Base-by-base conservation (phyloP, 768 basidiomycete species). In the Amanita phalloides region DNA sequence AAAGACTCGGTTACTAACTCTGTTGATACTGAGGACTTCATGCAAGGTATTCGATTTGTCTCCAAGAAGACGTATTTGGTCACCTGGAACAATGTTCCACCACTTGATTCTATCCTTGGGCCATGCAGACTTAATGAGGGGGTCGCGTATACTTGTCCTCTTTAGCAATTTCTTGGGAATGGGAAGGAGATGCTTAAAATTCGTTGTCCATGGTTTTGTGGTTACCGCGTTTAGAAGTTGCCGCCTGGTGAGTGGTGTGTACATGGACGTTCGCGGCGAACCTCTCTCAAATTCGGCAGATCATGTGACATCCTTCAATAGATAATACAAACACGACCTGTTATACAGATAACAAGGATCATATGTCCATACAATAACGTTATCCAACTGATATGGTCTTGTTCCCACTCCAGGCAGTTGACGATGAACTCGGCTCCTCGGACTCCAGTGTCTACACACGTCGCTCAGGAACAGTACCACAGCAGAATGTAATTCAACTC, bases 81-180 rank as follows among this genome's bases (percentile, higher is more conserved):
- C 90, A 6, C 90, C 90, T 4, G 90, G 87, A 32, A 89, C 83
- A 54, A 92, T 77, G 61, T 91, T 92, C 90, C 90, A 92, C 61
- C 78, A 79, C 63, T 88, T 85, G 48, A 92, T 85, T 44, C 90
- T 74, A 59, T 89, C 83, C 53, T 74, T 72, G 9, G 78, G 74
- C 10, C 75, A 72, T 42, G 78, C 80, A 37, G 76, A 75, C 62
- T 85, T 86, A 49, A 73, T 55, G 53, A 65, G 63, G 56, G 71
- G 64, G 62, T 77, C 76, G 41, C 67, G 64, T 55, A 69, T 73
- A 11, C 70, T 67, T 55, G 61, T 61, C 47, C 73, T 70, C 59
- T 74, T 71, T 49, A 65, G 47, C 73, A 74, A 79, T 55, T 69
- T 66, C 54, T 76, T 75, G n/a, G 83, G 81, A 43, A 84, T 70